Evolutionary conservation across 2,329 filamentous ascomycete species (phyloP), one percentile per base, ranked within the genome.

Genomic region (Trichoderma afroharzianum): DNA sequence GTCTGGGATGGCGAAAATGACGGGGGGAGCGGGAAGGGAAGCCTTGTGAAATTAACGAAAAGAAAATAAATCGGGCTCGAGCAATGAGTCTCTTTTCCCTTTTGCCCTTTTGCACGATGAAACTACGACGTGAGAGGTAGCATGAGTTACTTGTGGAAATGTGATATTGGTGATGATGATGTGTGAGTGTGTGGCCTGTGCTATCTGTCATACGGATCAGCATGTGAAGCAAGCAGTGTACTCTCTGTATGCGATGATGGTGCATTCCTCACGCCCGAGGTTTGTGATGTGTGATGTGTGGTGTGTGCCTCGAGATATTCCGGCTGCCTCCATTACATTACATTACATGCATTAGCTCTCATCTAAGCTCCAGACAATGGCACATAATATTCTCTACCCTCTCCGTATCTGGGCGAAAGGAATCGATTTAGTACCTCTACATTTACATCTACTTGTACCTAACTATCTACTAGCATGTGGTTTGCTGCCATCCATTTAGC

Each of bases 31-130:
- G 15, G 28, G 39, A 47, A 21, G 59, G 28, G 30, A 47, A 21
- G 59, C 36, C 26, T 57, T 55, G 21, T 43, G 39, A 43, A 62
- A 61, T 69, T 67, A 53, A 69, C 62, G 67, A 53, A 69, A 69
- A 69, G 39, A 36, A 50, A 69, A 47, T n/a, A 36, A 61, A 62
- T 36, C 14, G 47, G 53, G 24, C 63, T 67, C 63, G 7, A 24
- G 1, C 11, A 28, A 50, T 12, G 43, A 50, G 33, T 57, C 26
- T 57, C 30, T 57, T 55, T 57, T 18, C 15, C 26, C 15, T 36
- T 15, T 36, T 36, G 33, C 53, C 24, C 18, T 24, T 32, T 57
- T 21, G 32, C 50, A 33, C 39, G 28, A 30, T 24, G 28, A 62
- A 36, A n/a, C 32, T 24, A 63, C 47, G 11, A 24, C 5, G 47